Evolutionary conservation across 2,329 filamentous ascomycete genomes (phyloP).

Genomic region (Gnomoniopsis sp.): DNA sequence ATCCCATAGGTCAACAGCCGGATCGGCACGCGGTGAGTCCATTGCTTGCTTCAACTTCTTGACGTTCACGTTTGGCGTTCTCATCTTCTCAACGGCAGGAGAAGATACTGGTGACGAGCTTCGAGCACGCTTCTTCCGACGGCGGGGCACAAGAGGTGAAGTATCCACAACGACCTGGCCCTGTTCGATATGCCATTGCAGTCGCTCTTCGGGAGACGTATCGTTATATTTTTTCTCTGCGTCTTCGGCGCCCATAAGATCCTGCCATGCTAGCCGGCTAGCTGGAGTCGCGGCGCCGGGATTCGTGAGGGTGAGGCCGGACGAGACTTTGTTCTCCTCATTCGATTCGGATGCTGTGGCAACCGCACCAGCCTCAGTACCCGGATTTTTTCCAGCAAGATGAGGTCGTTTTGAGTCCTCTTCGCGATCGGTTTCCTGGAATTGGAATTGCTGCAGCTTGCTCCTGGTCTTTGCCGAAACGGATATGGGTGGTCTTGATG

Average conservation of each 20-base stretch:
- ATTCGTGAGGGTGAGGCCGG: not conserved
- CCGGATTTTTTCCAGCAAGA: not conserved
- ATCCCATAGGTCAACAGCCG: conserved; percentile 74
- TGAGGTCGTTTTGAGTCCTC: not conserved
- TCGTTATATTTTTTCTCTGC: conserved; percentile 42
- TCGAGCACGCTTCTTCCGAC: conserved; percentile 63
- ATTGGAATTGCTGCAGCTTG: conserved; percentile 58
- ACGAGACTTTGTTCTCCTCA: conserved; percentile 18
- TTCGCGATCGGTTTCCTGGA: conserved; percentile 35
- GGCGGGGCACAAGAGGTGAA: conserved; percentile 47
- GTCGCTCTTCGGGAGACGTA: conserved; percentile 56
- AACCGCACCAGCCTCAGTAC: not conserved
- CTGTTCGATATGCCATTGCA: conserved; percentile 57
- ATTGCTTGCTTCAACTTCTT: conserved; percentile 56
- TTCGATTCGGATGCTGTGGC: conserved; percentile 18
- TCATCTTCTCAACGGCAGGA: conserved; percentile 48
- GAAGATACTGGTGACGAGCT: conserved; percentile 74
- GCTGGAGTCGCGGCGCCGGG: conserved; percentile 39
- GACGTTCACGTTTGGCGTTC: conserved; percentile 50
- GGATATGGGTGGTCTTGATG: conserved; percentile 33
- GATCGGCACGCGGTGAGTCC: conserved; percentile 67
- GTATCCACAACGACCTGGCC: conserved; percentile 38
- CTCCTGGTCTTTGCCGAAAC: conserved; percentile 58
- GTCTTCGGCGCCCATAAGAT: conserved; percentile 48
- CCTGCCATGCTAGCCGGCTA: conserved; percentile 53